Conservation (phyloP, 2,329 filamentous ascomycete species). For the Tolypocladium sp. region DNA sequence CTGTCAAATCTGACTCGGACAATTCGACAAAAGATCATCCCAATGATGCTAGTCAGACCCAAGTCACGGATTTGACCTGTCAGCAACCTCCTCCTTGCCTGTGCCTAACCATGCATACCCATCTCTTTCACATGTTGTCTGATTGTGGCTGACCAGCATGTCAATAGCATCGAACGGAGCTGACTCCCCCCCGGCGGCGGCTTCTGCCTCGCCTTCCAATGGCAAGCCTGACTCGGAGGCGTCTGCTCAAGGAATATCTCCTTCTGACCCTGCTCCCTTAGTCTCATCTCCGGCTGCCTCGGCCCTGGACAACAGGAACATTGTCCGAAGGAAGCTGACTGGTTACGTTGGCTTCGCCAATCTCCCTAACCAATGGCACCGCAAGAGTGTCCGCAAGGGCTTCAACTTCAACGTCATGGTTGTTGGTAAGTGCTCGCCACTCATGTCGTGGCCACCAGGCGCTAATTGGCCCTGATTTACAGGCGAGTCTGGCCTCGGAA, state of each 20-base stretch:
- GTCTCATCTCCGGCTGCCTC: constrained; percentile 30
- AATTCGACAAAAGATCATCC: not conserved
- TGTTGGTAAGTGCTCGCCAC: constrained; percentile 65
- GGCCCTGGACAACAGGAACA: constrained; percentile 74
- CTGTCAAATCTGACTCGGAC: constrained; percentile 2
- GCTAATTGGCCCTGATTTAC: constrained; percentile 2
- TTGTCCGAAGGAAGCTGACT: constrained; percentile 95
- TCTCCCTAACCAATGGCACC: constrained; percentile 98
- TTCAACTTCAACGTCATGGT: constrained; percentile 99
- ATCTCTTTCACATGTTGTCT: not conserved
- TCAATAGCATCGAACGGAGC: constrained; percentile 35
- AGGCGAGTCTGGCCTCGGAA: constrained; percentile 99
- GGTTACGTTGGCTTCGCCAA: constrained; percentile 99
- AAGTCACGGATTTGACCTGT: constrained; percentile 17
- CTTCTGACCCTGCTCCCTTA: constrained; percentile 24
- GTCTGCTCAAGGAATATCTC: constrained; percentile 18
- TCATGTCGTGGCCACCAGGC: not conserved
- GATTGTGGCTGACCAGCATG: constrained; percentile 6
- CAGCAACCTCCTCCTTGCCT: constrained; percentile 20
- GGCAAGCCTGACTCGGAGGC: constrained; percentile 25
- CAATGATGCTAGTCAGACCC: not conserved
- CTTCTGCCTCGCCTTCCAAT: constrained; percentile 29
- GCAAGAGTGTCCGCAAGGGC: constrained; percentile 98
- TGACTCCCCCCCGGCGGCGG: constrained; percentile 32
- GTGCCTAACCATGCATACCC: constrained; percentile 5